These are phyloP conservation scores for Hydrangea macrophylla DNA, from an alignment of 148 eudicot genomes.

Conservation along the genomic window DNA sequence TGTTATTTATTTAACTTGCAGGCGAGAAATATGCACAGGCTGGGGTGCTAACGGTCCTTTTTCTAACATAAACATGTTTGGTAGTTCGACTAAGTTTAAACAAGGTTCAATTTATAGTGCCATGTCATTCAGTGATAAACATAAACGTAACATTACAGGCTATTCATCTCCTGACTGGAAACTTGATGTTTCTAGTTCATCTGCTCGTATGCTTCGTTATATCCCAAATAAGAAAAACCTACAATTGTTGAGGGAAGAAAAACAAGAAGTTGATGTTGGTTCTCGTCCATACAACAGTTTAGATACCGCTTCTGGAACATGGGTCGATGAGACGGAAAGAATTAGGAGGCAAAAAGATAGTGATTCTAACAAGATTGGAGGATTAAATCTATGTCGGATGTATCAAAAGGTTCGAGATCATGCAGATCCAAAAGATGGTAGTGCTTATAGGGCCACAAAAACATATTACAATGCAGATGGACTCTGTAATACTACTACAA, in stretches of 20 bases:
- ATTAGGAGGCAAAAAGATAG: constrained; percentile 9
- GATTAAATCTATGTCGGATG: no score
- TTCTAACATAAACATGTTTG: constrained; percentile 16
- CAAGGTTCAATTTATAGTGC: constrained; percentile 20
- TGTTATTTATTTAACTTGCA: constrained; percentile 27
- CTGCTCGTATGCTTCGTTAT: constrained; percentile 17
- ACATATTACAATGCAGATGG: background rate
- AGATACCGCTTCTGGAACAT: background rate
- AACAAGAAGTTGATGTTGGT: background rate
- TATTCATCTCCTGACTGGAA: constrained; percentile 15
- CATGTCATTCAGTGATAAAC: constrained; percentile 15
- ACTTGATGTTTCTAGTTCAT: constrained; percentile 15
- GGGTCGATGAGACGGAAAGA: constrained; percentile 5
- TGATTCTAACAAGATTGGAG: background rate
- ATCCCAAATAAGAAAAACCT: constrained; percentile 1
- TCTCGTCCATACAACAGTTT: background rate
- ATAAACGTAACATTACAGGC: constrained; percentile 16
- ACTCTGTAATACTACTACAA: constrained; percentile 5
- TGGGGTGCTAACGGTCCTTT: constrained; percentile 18
- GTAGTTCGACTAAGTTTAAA: constrained; percentile 25
- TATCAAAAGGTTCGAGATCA: background rate
- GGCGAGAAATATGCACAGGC: constrained; percentile 33
- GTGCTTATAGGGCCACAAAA: constrained; percentile 6
- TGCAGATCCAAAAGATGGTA: constrained; percentile 16
- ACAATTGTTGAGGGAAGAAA: constrained; percentile 9